Conservation (phyloP, 495 filamentous ascomycete genomes). For the Penicillium turbatum region DNA sequence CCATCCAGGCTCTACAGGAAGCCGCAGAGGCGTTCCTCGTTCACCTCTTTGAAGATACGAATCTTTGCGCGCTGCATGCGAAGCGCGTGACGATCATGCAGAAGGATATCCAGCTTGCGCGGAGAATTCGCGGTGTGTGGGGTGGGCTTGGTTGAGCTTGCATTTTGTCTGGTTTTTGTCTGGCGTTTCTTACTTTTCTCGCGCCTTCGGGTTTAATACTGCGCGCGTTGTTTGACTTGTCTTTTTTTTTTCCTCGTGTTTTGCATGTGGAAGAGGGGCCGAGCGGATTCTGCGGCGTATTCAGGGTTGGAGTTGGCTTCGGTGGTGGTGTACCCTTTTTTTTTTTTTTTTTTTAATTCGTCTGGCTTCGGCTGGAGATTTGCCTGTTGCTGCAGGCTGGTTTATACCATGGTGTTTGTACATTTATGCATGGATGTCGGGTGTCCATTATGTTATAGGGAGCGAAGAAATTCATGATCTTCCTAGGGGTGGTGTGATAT, state of each 20-base stretch:
- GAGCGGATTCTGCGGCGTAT: constrained; percentile 8
- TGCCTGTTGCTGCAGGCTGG: neutral
- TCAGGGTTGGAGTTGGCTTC: constrained; percentile 14
- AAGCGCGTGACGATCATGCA: constrained; percentile 98
- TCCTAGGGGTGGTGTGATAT: neutral
- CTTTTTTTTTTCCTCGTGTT: neutral
- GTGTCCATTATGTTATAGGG: constrained; percentile 15
- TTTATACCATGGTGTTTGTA: constrained; percentile 24
- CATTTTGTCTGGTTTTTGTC: neutral
- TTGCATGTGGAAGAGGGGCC: neutral
- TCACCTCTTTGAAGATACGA: constrained; percentile 92
- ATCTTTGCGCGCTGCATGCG: constrained; percentile 91
- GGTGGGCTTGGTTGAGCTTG: constrained; percentile 52
- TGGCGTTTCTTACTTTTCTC: constrained; percentile 1
- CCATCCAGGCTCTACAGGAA: constrained; percentile 86
- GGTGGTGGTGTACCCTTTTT: constrained; percentile 9
- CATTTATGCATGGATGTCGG: constrained; percentile 22
- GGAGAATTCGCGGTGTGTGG: constrained; percentile 74
- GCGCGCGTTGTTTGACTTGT: neutral
- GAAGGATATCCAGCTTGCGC: constrained; percentile 87
- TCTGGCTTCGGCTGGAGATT: neutral
- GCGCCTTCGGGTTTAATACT: constrained; percentile 3
- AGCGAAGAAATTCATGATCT: constrained; percentile 4
- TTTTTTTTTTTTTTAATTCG: neutral
- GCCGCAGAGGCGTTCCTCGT: constrained; percentile 89